Evolutionary conservation across 805 yeast genomes (phyloP).

Genomic region (Peterozyma toletana): DNA sequence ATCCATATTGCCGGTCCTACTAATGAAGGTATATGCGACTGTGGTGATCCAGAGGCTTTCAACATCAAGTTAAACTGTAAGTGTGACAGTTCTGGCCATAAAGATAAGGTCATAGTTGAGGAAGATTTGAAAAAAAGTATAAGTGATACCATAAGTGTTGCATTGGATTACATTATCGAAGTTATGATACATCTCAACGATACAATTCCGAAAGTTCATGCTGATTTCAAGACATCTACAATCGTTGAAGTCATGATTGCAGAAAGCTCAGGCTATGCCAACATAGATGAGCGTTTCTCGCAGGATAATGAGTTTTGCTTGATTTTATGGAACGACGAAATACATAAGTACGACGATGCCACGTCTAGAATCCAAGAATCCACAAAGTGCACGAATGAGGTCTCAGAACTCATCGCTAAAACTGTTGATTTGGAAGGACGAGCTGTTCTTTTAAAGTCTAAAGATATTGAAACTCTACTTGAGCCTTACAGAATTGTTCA

Average conservation of each 20-base stretch:
- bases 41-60: slow-evolving; percentile 70
- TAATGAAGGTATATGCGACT: slow-evolving; percentile 60
- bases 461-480: slow-evolving; percentile 17
- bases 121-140: slow-evolving; percentile 14
- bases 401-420: slow-evolving; percentile 31
- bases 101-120: neutral
- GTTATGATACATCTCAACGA: slow-evolving; percentile 30
- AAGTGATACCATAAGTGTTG: slow-evolving; percentile 21
- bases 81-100: slow-evolving; percentile 14
- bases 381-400: neutral
- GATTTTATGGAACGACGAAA: slow-evolving; percentile 75
- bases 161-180: slow-evolving; percentile 35
- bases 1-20: slow-evolving; percentile 39
- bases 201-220: slow-evolving; percentile 31
- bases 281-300: slow-evolving; percentile 18
- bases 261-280: slow-evolving; percentile 2
- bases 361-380: slow-evolving; percentile 7
- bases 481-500: slow-evolving; percentile 31
- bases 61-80: slow-evolving; percentile 43
- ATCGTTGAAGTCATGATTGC: neutral
- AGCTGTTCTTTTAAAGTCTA: slow-evolving; percentile 31
- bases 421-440: slow-evolving; percentile 45
- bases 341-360: slow-evolving; percentile 39
- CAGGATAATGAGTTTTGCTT: slow-evolving; percentile 35
- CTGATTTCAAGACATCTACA: slow-evolving; percentile 5